Evolutionary conservation across 140 eudicot species (phyloP).

Genomic region (Oenanthe javanica): DNA sequence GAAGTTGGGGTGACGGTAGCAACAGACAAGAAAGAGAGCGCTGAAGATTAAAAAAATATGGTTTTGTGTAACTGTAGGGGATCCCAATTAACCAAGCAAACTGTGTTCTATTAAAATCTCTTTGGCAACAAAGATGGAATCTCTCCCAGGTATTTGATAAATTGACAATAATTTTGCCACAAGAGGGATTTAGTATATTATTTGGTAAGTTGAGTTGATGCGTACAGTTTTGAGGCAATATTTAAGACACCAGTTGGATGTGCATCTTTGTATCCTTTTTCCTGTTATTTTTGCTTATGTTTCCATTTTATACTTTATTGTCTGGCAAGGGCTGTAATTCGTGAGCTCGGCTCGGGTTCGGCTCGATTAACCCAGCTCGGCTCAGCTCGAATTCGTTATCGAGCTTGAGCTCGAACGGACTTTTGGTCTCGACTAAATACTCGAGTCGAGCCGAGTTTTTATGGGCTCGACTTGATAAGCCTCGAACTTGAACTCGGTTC

Average conservation of each 20-base stretch:
- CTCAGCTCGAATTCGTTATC: too few species aligned
- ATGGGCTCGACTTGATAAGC: too few species aligned
- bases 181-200: not conserved
- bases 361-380: too few species aligned
- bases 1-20: conserved; percentile 85
- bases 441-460: too few species aligned
- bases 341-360: too few species aligned
- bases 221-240: not conserved
- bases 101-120: not conserved
- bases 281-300: not conserved
- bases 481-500: too few species aligned
- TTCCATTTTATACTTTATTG: not conserved
- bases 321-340: too few species aligned
- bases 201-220: not conserved
- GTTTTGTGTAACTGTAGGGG: not conserved
- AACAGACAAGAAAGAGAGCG: conserved; percentile 27
- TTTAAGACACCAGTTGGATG: not conserved
- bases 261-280: not conserved
- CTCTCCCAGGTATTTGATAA: not conserved
- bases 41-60: not conserved
- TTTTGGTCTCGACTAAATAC: too few species aligned
- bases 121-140: not conserved
- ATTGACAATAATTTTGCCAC: not conserved
- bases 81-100: not conserved
- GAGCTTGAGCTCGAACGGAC: too few species aligned